Conservation (phyloP, 164 flowering plant genomes). For the Santalum album region DNA sequence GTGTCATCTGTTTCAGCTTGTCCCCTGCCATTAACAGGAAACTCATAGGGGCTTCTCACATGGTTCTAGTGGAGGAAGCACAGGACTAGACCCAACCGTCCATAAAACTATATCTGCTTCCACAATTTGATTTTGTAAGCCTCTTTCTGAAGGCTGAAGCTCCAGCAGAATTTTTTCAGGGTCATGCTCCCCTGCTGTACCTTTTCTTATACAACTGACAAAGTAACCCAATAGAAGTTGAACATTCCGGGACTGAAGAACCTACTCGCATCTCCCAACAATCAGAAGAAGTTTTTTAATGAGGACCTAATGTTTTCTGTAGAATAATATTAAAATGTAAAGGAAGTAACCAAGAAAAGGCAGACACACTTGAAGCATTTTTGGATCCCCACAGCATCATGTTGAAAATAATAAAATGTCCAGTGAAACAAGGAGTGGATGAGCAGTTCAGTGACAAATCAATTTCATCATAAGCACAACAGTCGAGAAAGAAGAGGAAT, state of each 20-base stretch:
- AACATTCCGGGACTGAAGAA: slow-evolving; percentile 78
- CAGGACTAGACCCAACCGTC: slow-evolving; percentile 87
- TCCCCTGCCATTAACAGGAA: slow-evolving; percentile 77
- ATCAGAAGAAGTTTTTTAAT: no score
- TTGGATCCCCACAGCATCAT: no score
- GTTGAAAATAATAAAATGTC: no score
- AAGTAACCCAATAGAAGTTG: slow-evolving; percentile 72
- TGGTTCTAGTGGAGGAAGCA: slow-evolving; percentile 52
- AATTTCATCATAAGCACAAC: no score
- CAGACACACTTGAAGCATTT: no score
- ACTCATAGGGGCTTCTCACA: slow-evolving; percentile 18
- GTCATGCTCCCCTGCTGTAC: slow-evolving; percentile 14
- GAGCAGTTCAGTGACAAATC: no score
- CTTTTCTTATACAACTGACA: slow-evolving; percentile 58
- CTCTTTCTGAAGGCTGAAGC: slow-evolving; percentile 74
- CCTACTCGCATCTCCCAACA: slow-evolving; percentile 31
- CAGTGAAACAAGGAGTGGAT: no score
- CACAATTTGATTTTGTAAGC: slow-evolving; percentile 47
- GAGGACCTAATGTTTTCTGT: no score
- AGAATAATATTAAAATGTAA: no score
- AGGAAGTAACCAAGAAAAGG: no score
- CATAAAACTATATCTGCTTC: slow-evolving; percentile 87
- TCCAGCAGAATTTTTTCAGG: slow-evolving; percentile 45
- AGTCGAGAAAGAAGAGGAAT: no score
- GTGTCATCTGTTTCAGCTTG: slow-evolving; percentile 98